These are phyloP conservation scores for Flaveria robusta DNA, from an alignment of 129 eudicot genomes.

Conservation along the genomic window DNA sequence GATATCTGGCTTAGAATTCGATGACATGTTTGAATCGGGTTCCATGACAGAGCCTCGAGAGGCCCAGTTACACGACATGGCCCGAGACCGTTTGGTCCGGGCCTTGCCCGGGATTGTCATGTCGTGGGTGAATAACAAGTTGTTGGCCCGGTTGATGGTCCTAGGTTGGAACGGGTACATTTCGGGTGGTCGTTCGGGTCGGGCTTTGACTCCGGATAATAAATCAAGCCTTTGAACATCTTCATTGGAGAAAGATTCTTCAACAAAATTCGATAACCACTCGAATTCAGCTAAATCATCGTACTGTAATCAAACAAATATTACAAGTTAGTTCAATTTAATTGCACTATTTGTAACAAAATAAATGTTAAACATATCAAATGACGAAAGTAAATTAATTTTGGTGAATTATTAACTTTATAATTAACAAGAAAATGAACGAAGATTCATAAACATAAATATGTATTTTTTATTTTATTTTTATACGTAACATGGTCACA, in stretches of 20 bases:
- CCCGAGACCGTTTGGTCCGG: slow-evolving; percentile 84
- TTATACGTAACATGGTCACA: too few species aligned
- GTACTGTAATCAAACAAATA: slow-evolving; percentile 41
- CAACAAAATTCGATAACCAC: slow-evolving; percentile 75
- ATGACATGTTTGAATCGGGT: slow-evolving; percentile 6
- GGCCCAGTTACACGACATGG: slow-evolving; percentile 65
- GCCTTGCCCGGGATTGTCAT: slow-evolving; percentile 76
- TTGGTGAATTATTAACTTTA: neutral
- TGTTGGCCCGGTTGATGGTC: slow-evolving; percentile 20
- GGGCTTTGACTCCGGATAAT: slow-evolving; percentile 51
- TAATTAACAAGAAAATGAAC: neutral
- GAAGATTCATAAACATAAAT: too few species aligned
- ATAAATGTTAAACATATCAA: neutral
- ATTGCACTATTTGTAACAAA: neutral
- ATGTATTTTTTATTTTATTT: too few species aligned
- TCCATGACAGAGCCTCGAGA: slow-evolving; percentile 43
- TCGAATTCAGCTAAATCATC: slow-evolving; percentile 84
- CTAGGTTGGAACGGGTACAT: slow-evolving; percentile 20
- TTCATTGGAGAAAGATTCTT: slow-evolving; percentile 71
- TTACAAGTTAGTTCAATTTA: neutral
- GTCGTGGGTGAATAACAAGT: slow-evolving; percentile 40
- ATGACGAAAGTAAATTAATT: neutral
- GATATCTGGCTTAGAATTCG: slow-evolving; percentile 34
- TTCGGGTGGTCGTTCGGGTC: slow-evolving; percentile 31
- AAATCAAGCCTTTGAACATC: slow-evolving; percentile 60